These are phyloP conservation scores for Geoglossum glabrum DNA, from an alignment of 495 filamentous ascomycete genomes.

Conservation along the genomic window DNA sequence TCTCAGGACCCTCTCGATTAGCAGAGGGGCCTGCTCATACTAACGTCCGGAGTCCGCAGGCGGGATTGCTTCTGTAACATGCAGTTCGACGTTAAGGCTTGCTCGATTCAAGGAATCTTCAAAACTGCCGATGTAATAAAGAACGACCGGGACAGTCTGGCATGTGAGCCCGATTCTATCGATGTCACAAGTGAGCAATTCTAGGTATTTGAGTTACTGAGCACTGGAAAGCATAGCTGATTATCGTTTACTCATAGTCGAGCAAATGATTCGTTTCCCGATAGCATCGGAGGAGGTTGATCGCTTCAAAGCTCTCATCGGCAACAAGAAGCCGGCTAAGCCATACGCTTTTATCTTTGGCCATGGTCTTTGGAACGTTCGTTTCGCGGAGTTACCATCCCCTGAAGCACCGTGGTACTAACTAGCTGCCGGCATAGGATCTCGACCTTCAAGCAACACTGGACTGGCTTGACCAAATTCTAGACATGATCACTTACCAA, in stretches of 20 bases:
- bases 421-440: slow-evolving; percentile 7
- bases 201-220: neutral
- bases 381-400: neutral
- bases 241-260: slow-evolving; percentile 16
- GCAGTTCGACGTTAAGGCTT: slow-evolving; percentile 31
- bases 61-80: slow-evolving; percentile 31
- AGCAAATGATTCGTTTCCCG: slow-evolving; percentile 28
- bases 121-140: slow-evolving; percentile 28
- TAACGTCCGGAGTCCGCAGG: slow-evolving; percentile 8
- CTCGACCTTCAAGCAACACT: slow-evolving; percentile 25
- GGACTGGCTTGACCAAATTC: slow-evolving; percentile 24
- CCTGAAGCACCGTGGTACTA: neutral
- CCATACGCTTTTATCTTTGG: slow-evolving; percentile 28
- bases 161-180: slow-evolving; percentile 20
- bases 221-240: neutral
- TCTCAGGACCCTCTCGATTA: neutral
- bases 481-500: slow-evolving; percentile 13
- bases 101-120: slow-evolving; percentile 32
- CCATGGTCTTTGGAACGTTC: slow-evolving; percentile 28
- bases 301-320: slow-evolving; percentile 21
- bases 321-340: slow-evolving; percentile 18
- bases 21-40: slow-evolving; percentile 4
- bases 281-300: slow-evolving; percentile 24
- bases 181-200: slow-evolving; percentile 22
- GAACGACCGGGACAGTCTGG: slow-evolving; percentile 24